Evolutionary conservation across 2,329 filamentous ascomycete species (phyloP), one percentile per base, ranked within the genome.

Genomic region (Penicillium sumatraense): DNA sequence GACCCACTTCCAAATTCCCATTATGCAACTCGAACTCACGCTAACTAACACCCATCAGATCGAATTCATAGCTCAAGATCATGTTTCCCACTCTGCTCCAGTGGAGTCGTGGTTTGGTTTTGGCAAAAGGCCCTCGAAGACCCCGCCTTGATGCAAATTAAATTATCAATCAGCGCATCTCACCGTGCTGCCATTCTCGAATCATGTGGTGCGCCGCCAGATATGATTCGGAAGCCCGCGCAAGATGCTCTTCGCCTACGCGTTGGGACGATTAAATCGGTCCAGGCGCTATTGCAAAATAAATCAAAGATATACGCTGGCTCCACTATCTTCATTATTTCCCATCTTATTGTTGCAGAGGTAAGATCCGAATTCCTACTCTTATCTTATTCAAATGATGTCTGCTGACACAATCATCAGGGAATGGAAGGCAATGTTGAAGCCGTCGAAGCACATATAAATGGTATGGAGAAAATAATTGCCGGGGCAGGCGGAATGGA

Each of bases 1-100:
- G 18, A 36, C n/a, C 29, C 9, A 36, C 33, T 16, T n/a, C 16
- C n/a, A 36, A 40, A 8, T 40, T 21, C n/a, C 21, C 18, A 21
- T 41, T 21, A 5, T 10, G 11, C 29, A 31, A 31, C 5, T 42
- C 21, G 13, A 23, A 11, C 4, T 9, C 16, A 18, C 2, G 20
- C n/a, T 23, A 33, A 21, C 44, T 54, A 21, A 54, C 21, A 46
- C 24, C 20, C 8, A 24, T 10, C 46, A 63, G 60, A 60, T 46
- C 46, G 53, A 41, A 49, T 57, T 13, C 52, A 63, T 42, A 57
- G 54, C 16, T 53, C 57, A 10, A 58, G 55, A 29, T 46, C 59
- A 1, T 63, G 56, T n/a, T 62, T 62, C 53, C 61, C 61, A n/a
- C 46, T 64, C 21, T 58, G 60, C 14, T 51, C 58, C 6, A 53